These are phyloP conservation scores for Gonapodya prolifera DNA, from an alignment of 192 early-diverging fungal species.

Conservation along the genomic window DNA sequence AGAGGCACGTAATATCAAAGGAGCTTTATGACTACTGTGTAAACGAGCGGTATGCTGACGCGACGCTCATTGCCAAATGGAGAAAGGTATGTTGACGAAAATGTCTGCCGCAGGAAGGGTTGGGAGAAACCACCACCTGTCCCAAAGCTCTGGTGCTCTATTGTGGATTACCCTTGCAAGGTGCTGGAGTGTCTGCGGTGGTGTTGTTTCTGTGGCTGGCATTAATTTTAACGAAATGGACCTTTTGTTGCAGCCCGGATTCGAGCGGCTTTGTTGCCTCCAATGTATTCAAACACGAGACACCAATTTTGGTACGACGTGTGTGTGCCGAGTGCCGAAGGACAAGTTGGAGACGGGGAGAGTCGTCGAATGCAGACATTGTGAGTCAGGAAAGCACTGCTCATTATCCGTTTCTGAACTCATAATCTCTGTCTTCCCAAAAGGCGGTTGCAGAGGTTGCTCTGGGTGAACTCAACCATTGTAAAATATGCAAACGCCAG, in stretches of 20 bases:
- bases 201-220: no score
- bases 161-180: no score
- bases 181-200: no score
- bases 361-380: constrained; percentile 85
- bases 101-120: no score
- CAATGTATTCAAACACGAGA: constrained; percentile 94
- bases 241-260: constrained; percentile 83
- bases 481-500: background rate
- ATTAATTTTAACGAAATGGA: background rate
- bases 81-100: constrained; percentile 53
- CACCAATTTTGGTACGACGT: constrained; percentile 94
- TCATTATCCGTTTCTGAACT: no score
- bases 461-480: background rate
- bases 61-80: constrained; percentile 95
- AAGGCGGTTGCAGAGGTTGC: background rate
- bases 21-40: constrained; percentile 88
- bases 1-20: constrained; percentile 82
- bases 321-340: constrained; percentile 92
- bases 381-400: no score
- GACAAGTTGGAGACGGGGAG: constrained; percentile 80
- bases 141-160: no score
- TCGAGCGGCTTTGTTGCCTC: constrained; percentile 94
- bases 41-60: constrained; percentile 85
- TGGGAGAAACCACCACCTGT: no score
- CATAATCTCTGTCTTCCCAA: background rate